Evolutionary conservation across 768 basidiomycete species (phyloP).

Genomic region (Pulveroboletus sp.): DNA sequence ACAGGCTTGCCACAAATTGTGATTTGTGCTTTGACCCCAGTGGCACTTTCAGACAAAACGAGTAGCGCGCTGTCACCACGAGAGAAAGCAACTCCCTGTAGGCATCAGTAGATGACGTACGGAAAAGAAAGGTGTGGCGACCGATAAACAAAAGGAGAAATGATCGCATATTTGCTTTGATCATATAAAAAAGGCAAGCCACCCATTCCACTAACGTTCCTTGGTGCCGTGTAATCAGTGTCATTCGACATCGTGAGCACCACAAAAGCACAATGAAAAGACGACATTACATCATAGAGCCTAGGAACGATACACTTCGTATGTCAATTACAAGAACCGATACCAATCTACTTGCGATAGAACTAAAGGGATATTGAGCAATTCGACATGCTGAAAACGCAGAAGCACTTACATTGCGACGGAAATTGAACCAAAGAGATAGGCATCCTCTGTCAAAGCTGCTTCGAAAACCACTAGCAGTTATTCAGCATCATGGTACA

Average conservation of each 20-base stretch:
- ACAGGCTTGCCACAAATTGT: background rate
- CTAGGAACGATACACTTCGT: slow-evolving; percentile 18
- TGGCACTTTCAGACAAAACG: slow-evolving; percentile 21
- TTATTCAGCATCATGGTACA: slow-evolving; percentile 10
- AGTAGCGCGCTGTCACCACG: slow-evolving; percentile 9
- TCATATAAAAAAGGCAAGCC: slow-evolving; percentile 14
- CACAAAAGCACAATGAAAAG: slow-evolving; percentile 6
- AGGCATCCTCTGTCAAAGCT: slow-evolving; percentile 96
- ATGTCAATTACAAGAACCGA: slow-evolving; percentile 15
- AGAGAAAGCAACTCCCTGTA: slow-evolving; percentile 9
- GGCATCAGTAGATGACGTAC: background rate
- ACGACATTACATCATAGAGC: slow-evolving; percentile 28
- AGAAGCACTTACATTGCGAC: slow-evolving; percentile 68
- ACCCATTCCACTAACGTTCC: slow-evolving; percentile 7
- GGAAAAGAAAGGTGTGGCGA: slow-evolving; percentile 2
- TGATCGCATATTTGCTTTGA: slow-evolving; percentile 3
- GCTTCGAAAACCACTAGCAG: slow-evolving; percentile 82
- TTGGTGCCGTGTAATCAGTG: background rate
- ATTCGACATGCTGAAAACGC: slow-evolving; percentile 8
- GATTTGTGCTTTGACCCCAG: slow-evolving; percentile 16
- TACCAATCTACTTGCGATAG: slow-evolving; percentile 62
- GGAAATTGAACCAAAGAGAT: slow-evolving; percentile 95
- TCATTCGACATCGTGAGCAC: slow-evolving; percentile 17
- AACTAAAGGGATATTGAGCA: slow-evolving; percentile 44
- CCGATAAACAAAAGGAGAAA: slow-evolving; percentile 15